Conservation (phyloP, 2,329 filamentous ascomycete genomes). For the Cordyceps javanica region DNA sequence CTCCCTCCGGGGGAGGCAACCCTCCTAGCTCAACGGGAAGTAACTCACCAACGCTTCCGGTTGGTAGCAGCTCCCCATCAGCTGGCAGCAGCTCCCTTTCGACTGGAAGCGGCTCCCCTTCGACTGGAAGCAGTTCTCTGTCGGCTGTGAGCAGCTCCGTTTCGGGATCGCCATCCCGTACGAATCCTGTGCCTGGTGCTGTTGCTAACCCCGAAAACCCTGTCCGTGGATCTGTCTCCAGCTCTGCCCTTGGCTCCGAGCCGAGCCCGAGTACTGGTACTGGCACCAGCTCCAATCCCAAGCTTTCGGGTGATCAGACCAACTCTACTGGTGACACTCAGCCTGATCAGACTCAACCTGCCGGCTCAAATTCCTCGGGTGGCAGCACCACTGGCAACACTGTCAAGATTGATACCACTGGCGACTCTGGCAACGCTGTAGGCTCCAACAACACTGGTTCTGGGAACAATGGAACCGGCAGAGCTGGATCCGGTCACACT, state of each 20-base stretch:
- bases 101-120: not conserved
- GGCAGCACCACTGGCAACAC: not conserved
- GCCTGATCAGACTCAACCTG: not conserved
- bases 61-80: not conserved
- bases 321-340: not conserved
- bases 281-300: not conserved
- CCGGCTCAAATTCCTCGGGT: not conserved
- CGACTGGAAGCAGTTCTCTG: too few species aligned
- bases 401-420: not conserved
- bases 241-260: not conserved
- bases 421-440: not conserved
- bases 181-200: not conserved
- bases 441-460: not conserved
- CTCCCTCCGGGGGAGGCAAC: not conserved
- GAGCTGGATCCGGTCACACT: not conserved
- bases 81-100: not conserved
- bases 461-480: too few species aligned
- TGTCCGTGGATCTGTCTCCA: not conserved
- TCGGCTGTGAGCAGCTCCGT: not conserved
- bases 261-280: not conserved
- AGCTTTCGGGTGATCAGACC: not conserved
- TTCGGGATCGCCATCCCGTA: not conserved
- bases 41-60: not conserved
- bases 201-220: not conserved
- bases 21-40: not conserved